Evolutionary conservation across 2,329 filamentous ascomycete genomes (phyloP).

Genomic region (Seiridium unicorne): DNA sequence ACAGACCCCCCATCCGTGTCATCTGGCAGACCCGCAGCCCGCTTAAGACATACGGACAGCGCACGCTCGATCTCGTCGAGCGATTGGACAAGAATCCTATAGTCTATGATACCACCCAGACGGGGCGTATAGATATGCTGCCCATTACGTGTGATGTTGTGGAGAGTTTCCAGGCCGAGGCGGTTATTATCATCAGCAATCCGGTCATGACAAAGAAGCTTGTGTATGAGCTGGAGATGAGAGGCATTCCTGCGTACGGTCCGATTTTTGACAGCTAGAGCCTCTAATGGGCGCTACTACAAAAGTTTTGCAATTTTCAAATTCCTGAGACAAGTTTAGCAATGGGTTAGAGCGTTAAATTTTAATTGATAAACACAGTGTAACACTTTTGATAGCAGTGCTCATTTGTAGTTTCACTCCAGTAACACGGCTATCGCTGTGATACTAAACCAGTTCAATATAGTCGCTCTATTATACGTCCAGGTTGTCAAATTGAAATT

Average conservation of each 20-base stretch:
- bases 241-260: conserved; percentile 67
- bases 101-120: conserved; percentile 63
- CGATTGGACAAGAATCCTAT: conserved; percentile 58
- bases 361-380: no score
- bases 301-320: no score
- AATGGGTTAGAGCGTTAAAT: no score
- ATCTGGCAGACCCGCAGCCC: conserved; percentile 69
- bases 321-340: no score
- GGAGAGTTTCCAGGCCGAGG: conserved; percentile 60
- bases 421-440: no score
- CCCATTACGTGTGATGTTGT: conserved; percentile 52
- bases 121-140: conserved; percentile 47
- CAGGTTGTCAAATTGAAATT: no score
- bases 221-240: conserved; percentile 66
- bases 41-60: conserved; percentile 57
- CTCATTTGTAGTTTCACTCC: no score
- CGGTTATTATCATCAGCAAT: conserved; percentile 74
- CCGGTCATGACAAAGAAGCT: conserved; percentile 67
- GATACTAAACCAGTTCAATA: no score
- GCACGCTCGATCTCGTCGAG: neutral
- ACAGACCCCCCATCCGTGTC: conserved; percentile 52
- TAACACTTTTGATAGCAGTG: no score
- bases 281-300: no score
- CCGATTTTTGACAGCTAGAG: conserved; percentile 63
- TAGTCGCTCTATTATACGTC: no score